These are phyloP conservation scores for Boletus speciosus DNA, from an alignment of 768 basidiomycete species.

Conservation along the genomic window DNA sequence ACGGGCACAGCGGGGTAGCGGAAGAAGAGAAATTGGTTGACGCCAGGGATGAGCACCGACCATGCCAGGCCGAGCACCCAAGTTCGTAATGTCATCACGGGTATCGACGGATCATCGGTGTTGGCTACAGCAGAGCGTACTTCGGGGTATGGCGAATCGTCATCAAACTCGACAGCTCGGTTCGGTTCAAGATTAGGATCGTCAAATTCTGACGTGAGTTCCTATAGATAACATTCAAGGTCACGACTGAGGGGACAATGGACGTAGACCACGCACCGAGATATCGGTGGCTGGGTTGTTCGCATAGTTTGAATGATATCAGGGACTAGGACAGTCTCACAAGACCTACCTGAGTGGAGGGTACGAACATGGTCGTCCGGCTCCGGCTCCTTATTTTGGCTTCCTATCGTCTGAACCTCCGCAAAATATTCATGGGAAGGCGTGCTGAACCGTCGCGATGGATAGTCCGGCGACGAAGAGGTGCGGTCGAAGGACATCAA, in stretches of 20 bases:
- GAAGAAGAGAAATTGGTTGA: slow-evolving; percentile 79
- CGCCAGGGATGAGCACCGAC: slow-evolving; percentile 60
- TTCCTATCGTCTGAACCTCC: slow-evolving; percentile 13
- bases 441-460: slow-evolving; percentile 13
- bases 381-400: slow-evolving; percentile 26
- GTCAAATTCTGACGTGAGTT: slow-evolving; percentile 9
- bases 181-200: slow-evolving; percentile 28
- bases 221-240: neutral
- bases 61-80: slow-evolving; percentile 72
- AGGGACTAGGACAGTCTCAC: neutral
- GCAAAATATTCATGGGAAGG: slow-evolving; percentile 3
- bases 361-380: slow-evolving; percentile 7
- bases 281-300: slow-evolving; percentile 14
- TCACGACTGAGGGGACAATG: neutral
- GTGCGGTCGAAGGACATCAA: slow-evolving; percentile 21
- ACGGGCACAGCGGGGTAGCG: slow-evolving; percentile 66
- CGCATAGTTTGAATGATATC: neutral
- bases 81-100: slow-evolving; percentile 59
- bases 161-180: slow-evolving; percentile 34
- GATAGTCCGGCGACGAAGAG: slow-evolving; percentile 11
- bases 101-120: slow-evolving; percentile 64
- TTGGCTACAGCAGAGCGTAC: slow-evolving; percentile 68
- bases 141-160: slow-evolving; percentile 72
- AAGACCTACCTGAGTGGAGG: slow-evolving; percentile 19
- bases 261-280: slow-evolving; percentile 15